phyloP scores from a whole-genome alignment of 148 eudicot species.

The Chenopodium suecicum region DNA sequence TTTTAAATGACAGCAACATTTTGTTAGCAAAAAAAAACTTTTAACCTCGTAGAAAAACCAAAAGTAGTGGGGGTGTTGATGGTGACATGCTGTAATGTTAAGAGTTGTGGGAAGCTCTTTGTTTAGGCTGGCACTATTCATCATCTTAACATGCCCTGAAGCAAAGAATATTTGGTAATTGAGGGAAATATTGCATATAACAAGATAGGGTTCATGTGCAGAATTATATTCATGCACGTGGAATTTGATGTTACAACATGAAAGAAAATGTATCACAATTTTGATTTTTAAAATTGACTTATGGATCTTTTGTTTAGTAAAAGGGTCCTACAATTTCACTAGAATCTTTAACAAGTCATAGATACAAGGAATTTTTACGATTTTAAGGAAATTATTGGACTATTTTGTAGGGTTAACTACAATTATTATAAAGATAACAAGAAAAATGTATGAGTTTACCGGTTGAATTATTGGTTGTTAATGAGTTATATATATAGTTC shows the following conservation, averaged over 20 bases:
- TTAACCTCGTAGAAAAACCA: background rate
- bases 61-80: conserved; percentile 28
- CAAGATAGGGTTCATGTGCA: conserved; percentile 24
- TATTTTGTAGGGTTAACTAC: no score
- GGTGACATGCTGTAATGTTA: conserved; percentile 23
- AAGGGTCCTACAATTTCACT: conserved; percentile 14
- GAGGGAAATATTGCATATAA: conserved; percentile 6
- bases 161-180: conserved; percentile 8
- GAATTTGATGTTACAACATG: conserved; percentile 21
- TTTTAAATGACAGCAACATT: conserved; percentile 4
- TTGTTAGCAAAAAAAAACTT: background rate
- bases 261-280: background rate
- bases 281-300: background rate
- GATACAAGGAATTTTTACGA: background rate
- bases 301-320: conserved; percentile 1
- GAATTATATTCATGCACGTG: conserved; percentile 39
- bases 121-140: conserved; percentile 32
- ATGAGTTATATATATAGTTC: no score
- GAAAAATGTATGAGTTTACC: background rate
- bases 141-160: conserved; percentile 11
- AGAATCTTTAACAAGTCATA: background rate
- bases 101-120: conserved; percentile 10
- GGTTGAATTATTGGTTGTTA: no score
- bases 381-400: no score
- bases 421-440: background rate